Evolutionary conservation across 2,329 filamentous ascomycete species (phyloP), one percentile per base, ranked within the genome.

Genomic region (Exophiala viscosa): DNA sequence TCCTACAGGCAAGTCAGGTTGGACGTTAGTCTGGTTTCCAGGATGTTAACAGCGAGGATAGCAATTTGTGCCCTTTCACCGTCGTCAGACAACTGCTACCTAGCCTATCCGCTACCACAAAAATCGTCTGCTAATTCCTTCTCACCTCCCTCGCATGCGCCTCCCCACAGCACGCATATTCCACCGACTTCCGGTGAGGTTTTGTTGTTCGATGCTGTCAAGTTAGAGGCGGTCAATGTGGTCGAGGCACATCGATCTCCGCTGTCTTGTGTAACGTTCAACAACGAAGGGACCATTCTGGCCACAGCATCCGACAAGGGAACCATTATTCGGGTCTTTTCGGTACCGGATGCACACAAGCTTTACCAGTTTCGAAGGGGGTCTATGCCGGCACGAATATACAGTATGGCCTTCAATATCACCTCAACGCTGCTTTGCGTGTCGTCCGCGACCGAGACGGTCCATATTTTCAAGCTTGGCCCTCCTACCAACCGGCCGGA

Each of bases 361-460:
- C 79, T 99, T 14, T 97, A 91, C 69, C 92, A 99, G 68, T 99
- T 99, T 73, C 84, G 93, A 54, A 84, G 93, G 59, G 93, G 93
- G 39, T 96, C 92, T 2, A 96, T 96, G 70, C 93, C 93, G 0
- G 91, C 91, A 1, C 87, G 89, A 36, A 99, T 99, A 62, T 96
- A 91, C 73, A 95, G 90, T 81, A 96, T 99, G 90, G 95, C 91
- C 1, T 99, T 99, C 74, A 99, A 99, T 70, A 85, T 90, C 45
- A 90, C 88, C 54, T 95, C 91, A 2, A 96, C 91, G 1, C 77
- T 99, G 9, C 81, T 99, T 33, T 96, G 91, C 65, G 91, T 99
- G 36, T 97, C 93, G 4, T 97, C 92, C 2, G 91, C 90, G 1
- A 95, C 91, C 0, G 93, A 99, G 65, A 99, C 93, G 0, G 86